phyloP scores from a whole-genome alignment of 2,329 filamentous ascomycete species.

The Diaporthe eres region DNA sequence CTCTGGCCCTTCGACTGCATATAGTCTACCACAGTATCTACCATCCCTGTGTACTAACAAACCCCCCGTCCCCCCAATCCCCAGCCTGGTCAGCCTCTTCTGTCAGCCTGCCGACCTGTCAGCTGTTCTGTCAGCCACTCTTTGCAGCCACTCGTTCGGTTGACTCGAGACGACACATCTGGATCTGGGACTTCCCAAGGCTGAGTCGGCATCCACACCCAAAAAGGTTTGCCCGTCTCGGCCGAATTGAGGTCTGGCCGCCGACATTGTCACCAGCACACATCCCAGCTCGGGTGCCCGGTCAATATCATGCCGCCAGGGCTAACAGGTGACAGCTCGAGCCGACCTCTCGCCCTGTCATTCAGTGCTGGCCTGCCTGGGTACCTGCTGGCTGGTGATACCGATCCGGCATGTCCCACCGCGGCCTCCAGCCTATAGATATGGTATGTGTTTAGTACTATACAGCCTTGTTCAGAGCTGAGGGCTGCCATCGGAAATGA shows the following conservation, averaged over 20 bases:
- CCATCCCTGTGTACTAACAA: too few species aligned
- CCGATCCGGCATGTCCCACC: background rate
- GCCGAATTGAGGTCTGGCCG: background rate
- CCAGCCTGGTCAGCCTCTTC: constrained; percentile 7
- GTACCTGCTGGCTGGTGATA: background rate
- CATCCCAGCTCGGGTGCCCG: constrained; percentile 14
- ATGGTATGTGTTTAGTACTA: background rate
- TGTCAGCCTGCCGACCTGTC: background rate
- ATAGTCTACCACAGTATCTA: too few species aligned
- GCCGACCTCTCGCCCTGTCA: background rate
- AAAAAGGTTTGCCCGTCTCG: constrained; percentile 13
- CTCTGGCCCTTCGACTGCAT: background rate
- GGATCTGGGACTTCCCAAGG: background rate
- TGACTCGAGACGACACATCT: constrained; percentile 2
- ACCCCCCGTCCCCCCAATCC: too few species aligned
- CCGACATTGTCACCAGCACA: background rate
- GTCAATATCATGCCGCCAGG: constrained; percentile 1
- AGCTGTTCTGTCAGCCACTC: background rate
- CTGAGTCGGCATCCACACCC: background rate
- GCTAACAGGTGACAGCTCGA: constrained; percentile 18
- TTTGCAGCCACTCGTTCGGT: background rate
- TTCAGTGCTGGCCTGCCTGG: background rate
- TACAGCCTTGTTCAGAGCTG: constrained; percentile 3
- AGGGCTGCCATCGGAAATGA: background rate
- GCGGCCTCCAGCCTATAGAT: background rate